Base-by-base conservation (phyloP, 768 basidiomycete genomes). In the Russula lepida region DNA sequence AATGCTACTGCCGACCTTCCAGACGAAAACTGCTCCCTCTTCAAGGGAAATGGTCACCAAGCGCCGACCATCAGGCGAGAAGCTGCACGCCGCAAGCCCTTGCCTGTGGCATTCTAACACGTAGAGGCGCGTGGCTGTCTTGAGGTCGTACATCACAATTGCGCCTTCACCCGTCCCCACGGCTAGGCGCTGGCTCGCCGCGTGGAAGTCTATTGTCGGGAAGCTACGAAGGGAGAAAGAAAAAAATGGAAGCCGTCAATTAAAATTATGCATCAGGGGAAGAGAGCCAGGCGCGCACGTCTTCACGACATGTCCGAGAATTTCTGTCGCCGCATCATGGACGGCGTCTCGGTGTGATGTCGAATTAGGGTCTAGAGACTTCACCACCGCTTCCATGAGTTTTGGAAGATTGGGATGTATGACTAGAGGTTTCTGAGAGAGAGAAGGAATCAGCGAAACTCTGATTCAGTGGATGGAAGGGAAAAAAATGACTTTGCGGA, bases 101-200 rank as follows among this genome's bases (percentile, higher is more conserved):
- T 86, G 85, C 70, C 84, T 85, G 75, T 98, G 95, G 0, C 92
- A 88, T 67, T 98, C 95, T 12, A 99, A 83, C 0, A 99, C 90
- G 69, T 98, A 99, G 15, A 98, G 77, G 12, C 97, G 84, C 0
- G 90, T 98, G 0, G 94, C 95, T 0, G 94, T 93, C 73, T 98
- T 97, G 55, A 98, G 80, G 70, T 98, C 97, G 69, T 97, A 98
- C 86, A 97, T 93, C 60, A 92, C 80, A 55, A 94, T 85, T 0
- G 94, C 93, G 0, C 95, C 97, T 74, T 99, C 97, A 58, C 83
- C 84, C 0, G 95, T 95, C 0, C 97, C 97, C 0, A 98, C 93
- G 0, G 89, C 92, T 4, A 98, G 82, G 15, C 91, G 85, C 70
- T 99, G 97, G 1, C 83, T 85, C 2, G 79, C 75, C 75, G 84